Conservation (phyloP, 1,284 basidiomycete species). For the Fomitopsis pinicola region DNA sequence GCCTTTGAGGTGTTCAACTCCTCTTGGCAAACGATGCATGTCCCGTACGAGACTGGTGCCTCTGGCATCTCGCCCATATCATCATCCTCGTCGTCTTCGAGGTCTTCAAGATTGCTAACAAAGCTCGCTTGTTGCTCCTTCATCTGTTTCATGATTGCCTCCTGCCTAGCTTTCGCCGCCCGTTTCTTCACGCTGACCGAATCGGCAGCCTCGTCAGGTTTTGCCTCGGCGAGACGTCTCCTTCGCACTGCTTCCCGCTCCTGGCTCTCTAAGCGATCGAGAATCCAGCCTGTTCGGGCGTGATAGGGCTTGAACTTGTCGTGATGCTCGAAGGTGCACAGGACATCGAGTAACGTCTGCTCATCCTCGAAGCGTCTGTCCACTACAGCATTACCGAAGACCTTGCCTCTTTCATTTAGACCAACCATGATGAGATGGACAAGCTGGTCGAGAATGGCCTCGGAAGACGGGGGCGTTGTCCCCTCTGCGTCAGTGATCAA, state of each 20-base stretch:
- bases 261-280: slow-evolving; percentile 53
- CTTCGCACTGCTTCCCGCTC: slow-evolving; percentile 55
- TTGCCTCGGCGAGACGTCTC: slow-evolving; percentile 38
- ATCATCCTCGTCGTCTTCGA: slow-evolving; percentile 49
- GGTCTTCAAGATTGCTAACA: slow-evolving; percentile 69
- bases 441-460: slow-evolving; percentile 86
- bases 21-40: slow-evolving; percentile 98
- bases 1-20: slow-evolving; percentile 71
- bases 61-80: slow-evolving; percentile 46
- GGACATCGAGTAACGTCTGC: slow-evolving; percentile 64
- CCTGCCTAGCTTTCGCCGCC: slow-evolving; percentile 82
- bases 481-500: slow-evolving; percentile 54
- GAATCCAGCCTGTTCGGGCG: slow-evolving; percentile 71
- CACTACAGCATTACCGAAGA: slow-evolving; percentile 59
- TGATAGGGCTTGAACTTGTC: slow-evolving; percentile 70
- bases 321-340: slow-evolving; percentile 75
- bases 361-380: slow-evolving; percentile 51
- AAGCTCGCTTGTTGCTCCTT: slow-evolving; percentile 88
- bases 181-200: slow-evolving; percentile 68
- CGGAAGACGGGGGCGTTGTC: slow-evolving; percentile 65
- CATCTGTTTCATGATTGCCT: slow-evolving; percentile 90
- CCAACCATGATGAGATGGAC: slow-evolving; percentile 86
- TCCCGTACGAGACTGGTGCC: slow-evolving; percentile 68
- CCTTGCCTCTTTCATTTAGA: slow-evolving; percentile 59
- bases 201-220: slow-evolving; percentile 39